Percentiles rank a stretch among this genome's conserved stretches.
phyloP scores from a whole-genome alignment of 345 rosid species.

The Lepidium sativum region DNA sequence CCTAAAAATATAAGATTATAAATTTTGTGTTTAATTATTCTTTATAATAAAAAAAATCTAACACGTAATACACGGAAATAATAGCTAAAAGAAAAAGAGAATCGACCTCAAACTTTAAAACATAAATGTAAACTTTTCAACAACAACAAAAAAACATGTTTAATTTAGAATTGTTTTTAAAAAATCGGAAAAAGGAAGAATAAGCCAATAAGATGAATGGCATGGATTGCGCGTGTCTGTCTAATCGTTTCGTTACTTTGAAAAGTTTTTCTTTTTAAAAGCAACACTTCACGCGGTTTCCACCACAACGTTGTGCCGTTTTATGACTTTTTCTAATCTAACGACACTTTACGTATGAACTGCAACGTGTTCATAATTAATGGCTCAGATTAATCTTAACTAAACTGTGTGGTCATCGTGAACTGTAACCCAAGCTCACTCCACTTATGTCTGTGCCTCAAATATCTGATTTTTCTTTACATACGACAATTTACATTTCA shows the following conservation, averaged over 20 bases:
- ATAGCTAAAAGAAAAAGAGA: neutral
- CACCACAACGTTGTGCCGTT: slow-evolving; percentile 8
- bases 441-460: slow-evolving; percentile 14
- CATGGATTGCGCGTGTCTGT: slow-evolving; percentile 26
- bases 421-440: no score
- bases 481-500: neutral
- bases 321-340: neutral
- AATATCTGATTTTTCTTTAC: neutral
- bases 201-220: neutral
- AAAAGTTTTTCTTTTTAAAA: neutral
- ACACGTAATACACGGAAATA: neutral
- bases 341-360: neutral
- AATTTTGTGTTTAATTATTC: no score
- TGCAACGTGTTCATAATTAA: slow-evolving; percentile 10
- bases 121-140: no score
- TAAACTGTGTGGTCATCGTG: no score
- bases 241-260: slow-evolving; percentile 12
- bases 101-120: neutral
- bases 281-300: slow-evolving; percentile 21
- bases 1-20: no score
- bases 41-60: neutral
- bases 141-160: no score
- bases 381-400: slow-evolving; percentile 13
- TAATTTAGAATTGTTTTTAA: no score
- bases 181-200: no score